Evolutionary conservation across 805 yeast species (phyloP), one percentile per base, ranked within the genome.

Genomic region (Candida maltosa): DNA sequence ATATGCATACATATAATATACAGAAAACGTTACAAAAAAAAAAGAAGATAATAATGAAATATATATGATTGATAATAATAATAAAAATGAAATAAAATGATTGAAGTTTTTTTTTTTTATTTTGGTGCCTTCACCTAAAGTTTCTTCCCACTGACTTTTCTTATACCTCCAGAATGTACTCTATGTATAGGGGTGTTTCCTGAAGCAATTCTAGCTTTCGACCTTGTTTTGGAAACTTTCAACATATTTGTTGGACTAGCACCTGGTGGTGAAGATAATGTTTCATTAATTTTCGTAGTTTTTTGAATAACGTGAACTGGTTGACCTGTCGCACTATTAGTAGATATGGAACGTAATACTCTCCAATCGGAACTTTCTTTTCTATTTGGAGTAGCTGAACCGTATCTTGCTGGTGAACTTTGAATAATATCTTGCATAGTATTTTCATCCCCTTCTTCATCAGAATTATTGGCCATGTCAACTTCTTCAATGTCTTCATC

Each of bases 391-490:
- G 58, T 42, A 23, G 28, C 42, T 42, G 36, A 22, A 37, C 38
- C 11, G 42, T 20, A 26, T 29, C 34, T 24, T 42, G 39, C 5
- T 17, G 38, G 38, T 21, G 42, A 28, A 16, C 32, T 30, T 8
- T 38, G 30, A 7, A 38, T 34, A 16, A 34, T 45, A 24, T 52
- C 61, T 36, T 52, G 52, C 53, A 50, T 55, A 1, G 50, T 37
- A 14, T 40, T 44, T 35, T 70, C 76, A 19, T 69, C 75, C n/a
- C n/a, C n/a, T n/a, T n/a, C n/a, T n/a, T n/a, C n/a, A 40, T 70
- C 76, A 2, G 73, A 64, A 44, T 70, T 70, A 37, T 68, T 67
- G 26, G 55, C 51, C 8, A 62, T 51, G 51, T 75, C 54, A 44
- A 70, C 28, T 52, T 56, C 29, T 58, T 56, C 39, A 38, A 57